Evolutionary conservation across 192 early-diverging fungal genomes (phyloP), one percentile per base, ranked within the genome.

Genomic region (Entomortierella beljakovae): DNA sequence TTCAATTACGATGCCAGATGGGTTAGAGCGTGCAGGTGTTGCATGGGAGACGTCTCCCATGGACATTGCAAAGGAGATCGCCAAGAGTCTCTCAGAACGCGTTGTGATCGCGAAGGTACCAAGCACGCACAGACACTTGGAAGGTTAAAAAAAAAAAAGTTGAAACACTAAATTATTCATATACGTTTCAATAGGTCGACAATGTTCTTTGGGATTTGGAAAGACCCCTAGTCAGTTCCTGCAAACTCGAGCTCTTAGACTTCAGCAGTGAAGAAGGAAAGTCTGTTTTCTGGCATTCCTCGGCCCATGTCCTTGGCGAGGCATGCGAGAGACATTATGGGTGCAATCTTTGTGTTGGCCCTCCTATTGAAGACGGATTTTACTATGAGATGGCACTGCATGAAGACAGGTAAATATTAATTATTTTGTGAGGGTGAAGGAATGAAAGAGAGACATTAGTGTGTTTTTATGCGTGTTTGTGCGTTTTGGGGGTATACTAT

Each of bases 201-300:
- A 94, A 93, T 25, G 87, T 83, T 31, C 85, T 99, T 32, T 98
- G 88, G 88, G 98, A 99, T 81, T 87, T 97, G 33, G 66, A 84
- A 43, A 88, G 98, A 51, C 96, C 96, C 6, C 74, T 99, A 2
- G 96, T 97, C 81, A 49, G 66, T 33, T 90, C 89, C 40, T 92
- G 92, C 71, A 64, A 68, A 56, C 80, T 98, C 53, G 93, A 98
- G 76, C 85, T 99, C n/a, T 79, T 99, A 13, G 96, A 96, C 76
- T 99, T 99, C 88, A 96, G 98, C 56, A 74, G 92, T 40, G 87
- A 91, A 25, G 97, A 98, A 71, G 98, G 91, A 40, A 93, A 93
- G 80, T 88, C 83, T 76, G 98, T 99, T 20, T 99, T 94, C 81
- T 99, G 98, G 98, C 98, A 98, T 87, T 98, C 97, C 28, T 94